Conservation (phyloP, 345 rosid species). For the Dimocarpus longan region DNA sequence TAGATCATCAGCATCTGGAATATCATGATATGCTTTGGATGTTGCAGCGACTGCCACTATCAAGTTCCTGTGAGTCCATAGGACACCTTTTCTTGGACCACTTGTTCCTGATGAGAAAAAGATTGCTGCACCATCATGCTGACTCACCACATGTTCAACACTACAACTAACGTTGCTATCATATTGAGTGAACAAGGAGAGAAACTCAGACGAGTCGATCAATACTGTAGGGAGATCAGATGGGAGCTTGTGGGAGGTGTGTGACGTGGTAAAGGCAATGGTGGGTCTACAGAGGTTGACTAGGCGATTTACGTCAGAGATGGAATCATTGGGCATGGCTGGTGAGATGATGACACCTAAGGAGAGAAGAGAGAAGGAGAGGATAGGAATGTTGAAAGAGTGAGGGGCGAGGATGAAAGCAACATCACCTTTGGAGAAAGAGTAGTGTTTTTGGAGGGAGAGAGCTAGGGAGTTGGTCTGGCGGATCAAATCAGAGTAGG, state of each 20-base stretch:
- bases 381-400: conserved; percentile 59
- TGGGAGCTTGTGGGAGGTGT: conserved; percentile 47
- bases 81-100: conserved; percentile 72
- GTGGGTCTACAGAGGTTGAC: conserved; percentile 55
- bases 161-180: not conserved
- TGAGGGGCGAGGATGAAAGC: conserved; percentile 70
- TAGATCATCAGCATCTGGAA: too few relatives aligned
- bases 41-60: conserved; percentile 41
- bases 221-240: conserved; percentile 47
- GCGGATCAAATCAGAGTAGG: conserved; percentile 53
- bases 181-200: conserved; percentile 38
- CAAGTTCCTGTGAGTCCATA: conserved; percentile 67
- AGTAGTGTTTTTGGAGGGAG: conserved; percentile 38
- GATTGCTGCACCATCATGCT: conserved; percentile 67
- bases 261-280: conserved; percentile 75
- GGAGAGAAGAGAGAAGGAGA: conserved; percentile 73
- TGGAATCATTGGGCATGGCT: conserved; percentile 66
- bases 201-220: conserved; percentile 78
- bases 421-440: conserved; percentile 52
- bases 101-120: conserved; percentile 88
- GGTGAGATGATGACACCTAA: conserved; percentile 76
- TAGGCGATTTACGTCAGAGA: conserved; percentile 59
- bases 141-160: conserved; percentile 36
- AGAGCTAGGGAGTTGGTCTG: conserved; percentile 43
- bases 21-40: too few relatives aligned